Base-by-base conservation (phyloP, 2,329 filamentous ascomycete species). In the Clonostachys chloroleuca region DNA sequence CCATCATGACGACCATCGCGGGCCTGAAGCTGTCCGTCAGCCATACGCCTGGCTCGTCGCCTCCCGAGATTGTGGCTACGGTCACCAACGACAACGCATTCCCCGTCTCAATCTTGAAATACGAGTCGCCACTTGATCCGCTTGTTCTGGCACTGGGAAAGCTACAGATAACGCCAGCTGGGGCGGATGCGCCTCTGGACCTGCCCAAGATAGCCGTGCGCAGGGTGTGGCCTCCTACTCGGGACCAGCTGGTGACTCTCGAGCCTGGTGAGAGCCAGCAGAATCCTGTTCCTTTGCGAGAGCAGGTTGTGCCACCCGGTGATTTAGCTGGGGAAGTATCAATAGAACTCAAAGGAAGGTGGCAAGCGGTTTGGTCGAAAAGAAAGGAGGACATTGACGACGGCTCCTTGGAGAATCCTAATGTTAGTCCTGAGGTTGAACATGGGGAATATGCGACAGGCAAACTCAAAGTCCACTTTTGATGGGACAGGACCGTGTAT, bases 101-200 rank as follows among this genome's bases (percentile, higher is more conserved):
- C 5, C 57, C 69, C 2, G 59, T 74, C 46, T 74, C 69, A 2
- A 53, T 75, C 18, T 62, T 75, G 35, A 58, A 54, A 4, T 75
- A 72, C 61, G 59, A 67, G 43, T 70, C 71, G 1, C 72, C 72
- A n/a, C 59, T 75, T n/a, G 72, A 75, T 51, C 58, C 62, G 0
- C 46, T 72, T n/a, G 70, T 66, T 0, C 49, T 72, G 42, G 61
- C 67, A 45, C 59, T 74, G 4, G 72, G 72, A 6, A 56, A 70
- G 13, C 45, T 75, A 5, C 57, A 59, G 33, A 62, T 75, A 50
- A 68, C 61, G 3, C 67, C 65, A 4, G 58, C 62, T 4, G 64
- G 61, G 1, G 57, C 59, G 13, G 55, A 56, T 6, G 36, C 50
- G 20, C 63, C 69, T 5, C 46, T 75, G 5, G 59, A 69, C 5